Base-by-base conservation (phyloP, 139 green algal genomes). In the Spirogloea muscicola region DNA sequence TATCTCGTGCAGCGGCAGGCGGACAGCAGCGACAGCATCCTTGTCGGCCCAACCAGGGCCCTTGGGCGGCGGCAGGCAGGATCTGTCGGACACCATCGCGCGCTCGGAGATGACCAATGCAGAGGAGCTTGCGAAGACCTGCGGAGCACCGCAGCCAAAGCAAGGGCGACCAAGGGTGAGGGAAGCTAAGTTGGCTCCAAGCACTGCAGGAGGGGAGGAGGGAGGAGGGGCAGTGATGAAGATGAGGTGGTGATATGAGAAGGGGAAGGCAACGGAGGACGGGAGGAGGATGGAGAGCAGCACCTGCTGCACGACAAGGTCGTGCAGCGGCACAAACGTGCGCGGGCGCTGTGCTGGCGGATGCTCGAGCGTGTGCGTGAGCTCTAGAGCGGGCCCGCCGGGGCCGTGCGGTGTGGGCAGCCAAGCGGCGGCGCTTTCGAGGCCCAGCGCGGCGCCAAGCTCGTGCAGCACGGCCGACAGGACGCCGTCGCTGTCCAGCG, bases 401-500 rank as follows among this genome's bases (percentile, higher is more conserved):
- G n/a, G n/a, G 44, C 44, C 69, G 34, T 71, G 13, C 25, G 38
- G 29, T 2, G 34, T 25, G 52, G 55, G 69, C 59, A 77, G 33
- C 69, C 69, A 77, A 1, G 69, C 25, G 21, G 52, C 33, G 42
- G 37, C 52, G 44, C 69, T 77, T 1, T 77, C 69, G 3, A 77
- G 69, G 39, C 46, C 46, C 36, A 77, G 55, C 27, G 41, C n/a
- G n/a, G 57, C 55, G 18, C 38, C 36, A 34, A 77, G 57, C 60
- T 77, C 69, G 16, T 52, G 33, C 33, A 66, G 60, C 40, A 57
- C 37, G 36, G 69, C 69, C 25, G 41, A 37, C 13, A 66, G 27
- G 21, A 77, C 57, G 39, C n/a, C 37, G 0, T 34, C 55, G 55
- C 69, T 52, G 69, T 77, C 69, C 69, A 77, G 36, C 43, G 69